These are phyloP conservation scores for Penicillium pulvis DNA, from an alignment of 495 filamentous ascomycete genomes.

Conservation along the genomic window DNA sequence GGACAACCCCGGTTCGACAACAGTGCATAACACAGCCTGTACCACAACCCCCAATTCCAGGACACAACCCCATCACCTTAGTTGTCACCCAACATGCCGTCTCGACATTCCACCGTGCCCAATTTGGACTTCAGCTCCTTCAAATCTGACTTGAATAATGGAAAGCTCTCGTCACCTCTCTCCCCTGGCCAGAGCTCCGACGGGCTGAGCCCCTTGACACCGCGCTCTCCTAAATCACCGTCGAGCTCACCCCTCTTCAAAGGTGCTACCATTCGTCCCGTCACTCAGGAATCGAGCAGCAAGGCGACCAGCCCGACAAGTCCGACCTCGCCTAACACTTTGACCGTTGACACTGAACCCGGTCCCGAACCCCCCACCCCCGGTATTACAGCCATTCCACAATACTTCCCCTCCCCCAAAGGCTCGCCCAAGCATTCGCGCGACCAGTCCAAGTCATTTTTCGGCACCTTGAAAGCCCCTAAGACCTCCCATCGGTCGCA, in stretches of 20 bases:
- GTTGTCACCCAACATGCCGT: conserved; percentile 42
- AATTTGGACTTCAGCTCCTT: conserved; percentile 48
- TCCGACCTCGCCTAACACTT: conserved; percentile 32
- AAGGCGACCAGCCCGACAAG: conserved; percentile 37
- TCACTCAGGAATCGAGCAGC: conserved; percentile 43
- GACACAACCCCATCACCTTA: conserved; percentile 11
- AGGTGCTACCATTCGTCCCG: conserved; percentile 47
- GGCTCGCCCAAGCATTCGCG: conserved; percentile 51
- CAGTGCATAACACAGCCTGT: conserved; percentile 6
- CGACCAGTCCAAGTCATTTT: conserved; percentile 58
- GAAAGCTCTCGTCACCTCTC: conserved; percentile 38
- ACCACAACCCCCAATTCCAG: conserved; percentile 1
- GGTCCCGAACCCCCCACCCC: conserved; percentile 45
- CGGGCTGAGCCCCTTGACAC: conserved; percentile 44
- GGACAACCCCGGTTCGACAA: conserved; percentile 9
- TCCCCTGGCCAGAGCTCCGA: conserved; percentile 44
- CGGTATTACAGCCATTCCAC: conserved; percentile 55
- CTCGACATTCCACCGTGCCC: conserved; percentile 42
- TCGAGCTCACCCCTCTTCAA: conserved; percentile 47
- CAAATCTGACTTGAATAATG: conserved; percentile 33
- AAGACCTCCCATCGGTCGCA: conserved; percentile 52
- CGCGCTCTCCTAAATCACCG: conserved; percentile 45
- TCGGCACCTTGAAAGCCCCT: conserved; percentile 57
- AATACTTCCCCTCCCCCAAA: conserved; percentile 54
- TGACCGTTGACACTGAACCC: conserved; percentile 27